A percentile compares a stretch with the other conserved stretches of the same genome.
Conservation (phyloP, 2,329 filamentous ascomycete genomes). For the Samsoniella hepiali region DNA sequence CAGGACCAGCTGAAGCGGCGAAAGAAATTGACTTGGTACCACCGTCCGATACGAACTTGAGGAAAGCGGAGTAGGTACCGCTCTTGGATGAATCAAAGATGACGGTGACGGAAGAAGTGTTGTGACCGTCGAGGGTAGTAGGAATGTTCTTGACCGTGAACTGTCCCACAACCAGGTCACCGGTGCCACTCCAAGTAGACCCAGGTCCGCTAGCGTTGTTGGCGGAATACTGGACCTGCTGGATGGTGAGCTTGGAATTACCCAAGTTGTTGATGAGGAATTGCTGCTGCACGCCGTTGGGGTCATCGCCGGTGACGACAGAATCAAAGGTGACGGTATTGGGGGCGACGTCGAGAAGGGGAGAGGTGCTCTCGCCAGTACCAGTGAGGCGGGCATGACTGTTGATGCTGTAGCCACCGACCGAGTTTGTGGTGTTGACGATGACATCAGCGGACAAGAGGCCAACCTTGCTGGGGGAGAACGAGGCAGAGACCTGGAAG, state of each 20-base stretch:
- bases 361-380: conserved; percentile 43
- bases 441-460: conserved; percentile 45
- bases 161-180: conserved; percentile 40
- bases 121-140: conserved; percentile 38
- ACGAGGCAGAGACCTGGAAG: conserved; percentile 44
- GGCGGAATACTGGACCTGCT: conserved; percentile 42
- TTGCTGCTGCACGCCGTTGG: conserved; percentile 39
- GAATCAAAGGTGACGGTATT: conserved; percentile 47
- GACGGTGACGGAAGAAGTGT: conserved; percentile 39
- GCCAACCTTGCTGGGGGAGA: conserved; percentile 46
- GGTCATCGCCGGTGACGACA: conserved; percentile 42
- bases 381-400: conserved; percentile 48
- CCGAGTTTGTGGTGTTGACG: conserved; percentile 46
- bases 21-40: conserved; percentile 48
- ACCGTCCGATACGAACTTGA: conserved; percentile 46
- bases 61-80: conserved; percentile 49
- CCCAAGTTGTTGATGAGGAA: conserved; percentile 50
- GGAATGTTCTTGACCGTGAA: conserved; percentile 50
- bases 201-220: conserved; percentile 45
- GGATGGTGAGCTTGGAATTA: conserved; percentile 42
- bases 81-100: conserved; percentile 44
- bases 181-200: conserved; percentile 34
- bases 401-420: conserved; percentile 43
- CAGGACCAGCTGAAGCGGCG: conserved; percentile 46
- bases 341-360: conserved; percentile 47